Evolutionary conservation across 2,329 filamentous ascomycete genomes (phyloP).

Genomic region (Colletotrichum sojae): DNA sequence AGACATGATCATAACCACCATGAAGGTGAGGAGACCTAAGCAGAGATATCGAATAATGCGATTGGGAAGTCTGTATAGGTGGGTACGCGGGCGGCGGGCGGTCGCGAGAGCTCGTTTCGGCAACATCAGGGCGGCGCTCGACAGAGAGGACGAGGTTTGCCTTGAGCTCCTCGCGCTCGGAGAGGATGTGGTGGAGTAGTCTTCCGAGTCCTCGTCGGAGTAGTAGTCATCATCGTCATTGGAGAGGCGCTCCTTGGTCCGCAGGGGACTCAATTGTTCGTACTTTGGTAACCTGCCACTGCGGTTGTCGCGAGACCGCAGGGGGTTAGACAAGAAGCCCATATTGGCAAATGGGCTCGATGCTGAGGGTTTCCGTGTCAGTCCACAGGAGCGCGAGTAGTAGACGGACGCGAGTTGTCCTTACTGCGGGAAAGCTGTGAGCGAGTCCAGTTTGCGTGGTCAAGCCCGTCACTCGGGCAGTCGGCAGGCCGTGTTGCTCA

Average conservation of each 20-base stretch:
- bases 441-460: constrained; percentile 4
- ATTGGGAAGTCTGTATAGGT: constrained; percentile 76
- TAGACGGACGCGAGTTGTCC: neutral
- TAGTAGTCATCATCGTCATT: constrained; percentile 65
- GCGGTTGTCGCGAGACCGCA: constrained; percentile 62
- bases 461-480: constrained; percentile 16
- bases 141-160: constrained; percentile 61
- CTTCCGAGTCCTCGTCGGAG: constrained; percentile 60
- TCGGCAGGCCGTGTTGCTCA: constrained; percentile 8
- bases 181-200: constrained; percentile 57
- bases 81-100: constrained; percentile 50
- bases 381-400: neutral
- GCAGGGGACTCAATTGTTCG: constrained; percentile 54
- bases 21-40: constrained; percentile 75
- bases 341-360: constrained; percentile 52
- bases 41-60: constrained; percentile 85
- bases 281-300: constrained; percentile 64
- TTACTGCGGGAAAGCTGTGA: constrained; percentile 20
- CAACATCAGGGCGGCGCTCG: constrained; percentile 61
- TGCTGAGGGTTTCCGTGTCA: constrained; percentile 21
- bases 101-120: constrained; percentile 54
- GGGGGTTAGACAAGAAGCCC: constrained; percentile 64
- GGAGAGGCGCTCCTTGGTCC: constrained; percentile 65
- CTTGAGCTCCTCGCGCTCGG: constrained; percentile 69
- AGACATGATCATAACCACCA: constrained; percentile 83